Percentiles rank a stretch among this genome's conserved stretches.
Evolutionary conservation across 345 rosid genomes (phyloP).

Genomic region (Brassica napus): Da-Ae NC_063447.1:885001-885500

Average conservation of each 20-base stretch:
- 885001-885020: constrained; percentile 43
- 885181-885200: constrained; percentile 43
- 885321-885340: constrained; percentile 63
- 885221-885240: constrained; percentile 33
- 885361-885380: constrained; percentile 36
- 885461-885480: constrained; percentile 37
- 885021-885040: constrained; percentile 53
- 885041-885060: constrained; percentile 40
- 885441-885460: constrained; percentile 50
- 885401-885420: constrained; percentile 38
- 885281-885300: constrained; percentile 80
- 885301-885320: constrained; percentile 48
- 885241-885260: constrained; percentile 43
- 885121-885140: constrained; percentile 78
- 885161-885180: constrained; percentile 51
- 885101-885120: constrained; percentile 60
- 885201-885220: constrained; percentile 42
- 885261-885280: constrained; percentile 68
- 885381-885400: constrained; percentile 42
- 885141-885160: constrained; percentile 66
- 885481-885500: constrained; percentile 44
- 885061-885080: constrained; percentile 40
- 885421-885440: constrained; percentile 53
- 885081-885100: constrained; percentile 44
- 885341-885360: constrained; percentile 48